A percentile compares a stretch with the other conserved stretches of the same genome.
phyloP scores from a whole-genome alignment of 2,329 filamentous ascomycete genomes.

The Neofusicoccum parvum region DNA sequence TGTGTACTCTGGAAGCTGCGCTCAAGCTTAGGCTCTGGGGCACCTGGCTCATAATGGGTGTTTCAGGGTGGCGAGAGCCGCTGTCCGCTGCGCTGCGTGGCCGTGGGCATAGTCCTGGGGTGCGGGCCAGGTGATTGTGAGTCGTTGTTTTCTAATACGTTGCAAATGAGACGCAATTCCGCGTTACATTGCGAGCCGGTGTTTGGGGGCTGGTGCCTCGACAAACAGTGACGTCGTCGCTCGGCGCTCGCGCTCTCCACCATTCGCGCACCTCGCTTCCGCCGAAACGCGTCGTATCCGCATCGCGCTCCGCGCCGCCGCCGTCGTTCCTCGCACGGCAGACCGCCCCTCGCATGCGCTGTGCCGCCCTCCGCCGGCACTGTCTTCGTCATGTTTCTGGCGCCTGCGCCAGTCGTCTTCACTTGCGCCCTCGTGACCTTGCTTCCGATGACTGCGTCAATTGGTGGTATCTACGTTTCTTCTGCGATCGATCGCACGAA shows the following conservation, averaged over 20 bases:
- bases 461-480: slow-evolving; percentile 21
- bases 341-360: neutral
- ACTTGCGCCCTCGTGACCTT: neutral
- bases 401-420: neutral
- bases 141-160: slow-evolving; percentile 11
- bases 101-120: neutral
- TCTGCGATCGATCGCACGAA: slow-evolving; percentile 1
- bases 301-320: neutral
- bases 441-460: slow-evolving; percentile 8
- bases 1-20: slow-evolving; percentile 10
- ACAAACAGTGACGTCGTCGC: slow-evolving; percentile 17
- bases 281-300: slow-evolving; percentile 3
- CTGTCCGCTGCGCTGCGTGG: neutral
- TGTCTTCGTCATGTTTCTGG: neutral
- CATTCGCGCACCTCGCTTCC: neutral
- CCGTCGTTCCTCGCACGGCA: neutral
- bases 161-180: slow-evolving; percentile 20
- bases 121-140: slow-evolving; percentile 5
- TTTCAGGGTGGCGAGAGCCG: slow-evolving; percentile 19
- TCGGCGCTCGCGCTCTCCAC: neutral
- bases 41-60: slow-evolving; percentile 19
- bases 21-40: neutral
- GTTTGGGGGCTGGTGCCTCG: neutral
- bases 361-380: neutral
- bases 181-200: slow-evolving; percentile 8